phyloP scores from a whole-genome alignment of 1,139 yeast species.

The Debaryomyces sp. region DNA sequence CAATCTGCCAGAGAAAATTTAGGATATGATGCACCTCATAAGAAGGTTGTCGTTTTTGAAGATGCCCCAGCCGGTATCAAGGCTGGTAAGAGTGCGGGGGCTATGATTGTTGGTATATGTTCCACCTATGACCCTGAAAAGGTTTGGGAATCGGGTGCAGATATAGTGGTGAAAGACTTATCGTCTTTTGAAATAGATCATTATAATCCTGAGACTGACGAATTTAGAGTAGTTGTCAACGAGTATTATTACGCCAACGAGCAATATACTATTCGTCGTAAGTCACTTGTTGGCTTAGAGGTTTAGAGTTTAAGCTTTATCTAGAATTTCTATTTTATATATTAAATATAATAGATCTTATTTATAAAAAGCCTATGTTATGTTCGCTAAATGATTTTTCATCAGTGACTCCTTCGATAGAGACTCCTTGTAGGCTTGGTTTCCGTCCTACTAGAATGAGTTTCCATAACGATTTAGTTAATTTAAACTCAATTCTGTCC shows the following conservation, averaged over 20 bases:
- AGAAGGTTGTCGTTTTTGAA: constrained; percentile 19
- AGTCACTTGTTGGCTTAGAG: constrained; percentile 5
- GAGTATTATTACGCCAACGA: constrained; percentile 17
- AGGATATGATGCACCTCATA: constrained; percentile 18
- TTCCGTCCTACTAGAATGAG: constrained; percentile 27
- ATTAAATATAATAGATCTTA: constrained; percentile 1
- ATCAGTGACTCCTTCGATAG: constrained; percentile 36
- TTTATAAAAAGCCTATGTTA: constrained; percentile 23
- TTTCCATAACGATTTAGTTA: constrained; percentile 40
- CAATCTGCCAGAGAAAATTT: constrained; percentile 16
- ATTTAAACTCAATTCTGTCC: constrained; percentile 37
- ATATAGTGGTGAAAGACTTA: constrained; percentile 18
- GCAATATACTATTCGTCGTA: constrained; percentile 14
- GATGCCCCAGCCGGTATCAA: constrained; percentile 20
- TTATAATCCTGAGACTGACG: constrained; percentile 17
- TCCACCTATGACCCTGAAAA: constrained; percentile 19
- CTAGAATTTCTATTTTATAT: constrained; percentile 6
- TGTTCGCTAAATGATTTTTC: constrained; percentile 20
- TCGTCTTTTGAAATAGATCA: constrained; percentile 15
- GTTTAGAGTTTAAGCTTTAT: background rate
- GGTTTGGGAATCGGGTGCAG: constrained; percentile 17
- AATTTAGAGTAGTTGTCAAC: constrained; percentile 15
- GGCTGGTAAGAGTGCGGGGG: constrained; percentile 20
- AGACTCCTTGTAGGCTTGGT: constrained; percentile 32
- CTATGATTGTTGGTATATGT: constrained; percentile 19